These are phyloP conservation scores for Metschnikowia kunwiensis DNA, from an alignment of 805 yeast species.

Conservation along the genomic window DNA sequence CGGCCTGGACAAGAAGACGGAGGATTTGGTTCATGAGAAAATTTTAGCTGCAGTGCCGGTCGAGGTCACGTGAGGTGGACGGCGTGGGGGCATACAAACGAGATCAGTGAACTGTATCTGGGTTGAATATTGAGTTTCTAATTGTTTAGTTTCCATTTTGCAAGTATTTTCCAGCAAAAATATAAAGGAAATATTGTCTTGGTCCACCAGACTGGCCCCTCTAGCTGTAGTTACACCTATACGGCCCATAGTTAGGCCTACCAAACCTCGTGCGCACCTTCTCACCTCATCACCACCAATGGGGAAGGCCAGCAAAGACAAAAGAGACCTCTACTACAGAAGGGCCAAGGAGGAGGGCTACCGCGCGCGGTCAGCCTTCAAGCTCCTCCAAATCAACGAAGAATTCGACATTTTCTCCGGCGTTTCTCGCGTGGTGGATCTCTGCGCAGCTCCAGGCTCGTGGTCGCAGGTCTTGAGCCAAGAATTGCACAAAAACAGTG, in stretches of 20 bases:
- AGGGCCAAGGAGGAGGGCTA: constrained; percentile 97
- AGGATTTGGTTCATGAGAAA: constrained; percentile 1
- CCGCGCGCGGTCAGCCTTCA: constrained; percentile 96
- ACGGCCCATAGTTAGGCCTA: no score
- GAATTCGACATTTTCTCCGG: constrained; percentile 79
- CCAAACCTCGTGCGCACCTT: no score
- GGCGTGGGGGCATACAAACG: no score
- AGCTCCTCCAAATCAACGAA: constrained; percentile 84
- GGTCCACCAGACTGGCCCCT: no score
- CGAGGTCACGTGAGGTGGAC: constrained; percentile 6
- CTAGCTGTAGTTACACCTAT: no score
- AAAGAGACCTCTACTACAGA: constrained; percentile 85
- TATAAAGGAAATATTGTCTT: no score
- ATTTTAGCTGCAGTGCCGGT: constrained; percentile 9
- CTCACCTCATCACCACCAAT: no score
- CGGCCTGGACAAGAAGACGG: background rate
- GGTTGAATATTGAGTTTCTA: no score
- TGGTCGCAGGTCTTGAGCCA: constrained; percentile 95
- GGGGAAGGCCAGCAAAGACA: constrained; percentile 96
- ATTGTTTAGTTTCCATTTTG: no score
- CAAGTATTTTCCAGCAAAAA: no score
- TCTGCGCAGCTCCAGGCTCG: constrained; percentile 79
- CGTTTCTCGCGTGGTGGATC: constrained; percentile 82
- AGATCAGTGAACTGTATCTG: no score
- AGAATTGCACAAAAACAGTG: constrained; percentile 45